phyloP scores from a whole-genome alignment of 495 filamentous ascomycete species.

The Parathielavia appendiculata region DNA sequence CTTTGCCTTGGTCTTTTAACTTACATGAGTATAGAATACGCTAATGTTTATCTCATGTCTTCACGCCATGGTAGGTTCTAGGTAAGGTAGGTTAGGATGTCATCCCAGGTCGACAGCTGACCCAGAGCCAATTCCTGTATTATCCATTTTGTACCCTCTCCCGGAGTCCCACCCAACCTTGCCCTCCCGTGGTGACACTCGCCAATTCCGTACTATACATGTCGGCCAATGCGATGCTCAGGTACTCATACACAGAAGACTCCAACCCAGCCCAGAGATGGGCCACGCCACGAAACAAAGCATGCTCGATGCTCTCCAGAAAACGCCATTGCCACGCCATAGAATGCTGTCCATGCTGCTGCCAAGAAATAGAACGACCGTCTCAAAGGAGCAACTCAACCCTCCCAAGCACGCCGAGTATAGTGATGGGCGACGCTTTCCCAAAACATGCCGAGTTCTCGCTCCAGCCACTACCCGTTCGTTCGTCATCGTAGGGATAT shows the following conservation, averaged over 20 bases:
- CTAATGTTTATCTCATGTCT: neutral
- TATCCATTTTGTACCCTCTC: conserved; percentile 12
- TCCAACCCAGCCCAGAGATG: neutral
- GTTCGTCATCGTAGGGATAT: conserved; percentile 1
- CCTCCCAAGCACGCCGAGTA: neutral
- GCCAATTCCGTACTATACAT: conserved; percentile 22
- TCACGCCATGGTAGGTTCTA: neutral
- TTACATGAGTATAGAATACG: neutral
- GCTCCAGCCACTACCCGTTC: neutral
- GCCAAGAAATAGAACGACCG: conserved; percentile 13
- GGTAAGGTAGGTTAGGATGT: neutral
- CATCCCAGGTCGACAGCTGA: neutral
- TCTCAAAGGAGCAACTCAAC: conserved; percentile 2
- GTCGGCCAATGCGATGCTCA: conserved; percentile 25
- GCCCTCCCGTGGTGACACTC: neutral
- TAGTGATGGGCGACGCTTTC: neutral
- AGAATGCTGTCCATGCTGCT: conserved; percentile 13
- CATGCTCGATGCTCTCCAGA: conserved; percentile 13
- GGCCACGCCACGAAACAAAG: conserved; percentile 8
- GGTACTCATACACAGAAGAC: conserved; percentile 28
- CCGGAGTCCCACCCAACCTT: neutral
- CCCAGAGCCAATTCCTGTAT: conserved; percentile 9
- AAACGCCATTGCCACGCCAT: conserved; percentile 35
- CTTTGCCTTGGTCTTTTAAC: neutral
- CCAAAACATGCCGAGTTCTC: neutral